A percentile compares a stretch with the other conserved stretches of the same genome.
Conservation (phyloP, 1,284 basidiomycete species). For the Trichosporon ovoides region DNA sequence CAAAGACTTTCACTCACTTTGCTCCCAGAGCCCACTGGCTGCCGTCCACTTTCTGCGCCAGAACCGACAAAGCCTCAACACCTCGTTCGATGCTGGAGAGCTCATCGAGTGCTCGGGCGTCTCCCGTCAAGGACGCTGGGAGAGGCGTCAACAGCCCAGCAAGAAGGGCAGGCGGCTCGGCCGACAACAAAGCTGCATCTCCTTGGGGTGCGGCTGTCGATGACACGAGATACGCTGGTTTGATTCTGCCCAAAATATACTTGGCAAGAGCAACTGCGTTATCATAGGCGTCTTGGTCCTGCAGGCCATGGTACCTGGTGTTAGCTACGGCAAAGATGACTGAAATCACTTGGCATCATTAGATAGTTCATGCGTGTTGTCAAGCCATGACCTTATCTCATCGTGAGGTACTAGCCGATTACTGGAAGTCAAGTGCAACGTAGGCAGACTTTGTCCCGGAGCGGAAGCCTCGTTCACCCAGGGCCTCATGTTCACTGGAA, state of each 20-base stretch:
- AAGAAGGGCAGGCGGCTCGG: conserved; percentile 32
- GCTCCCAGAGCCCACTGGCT: conserved; percentile 35
- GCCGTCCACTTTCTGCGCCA: conserved; percentile 11
- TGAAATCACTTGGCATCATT: not conserved
- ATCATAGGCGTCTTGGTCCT: conserved; percentile 36
- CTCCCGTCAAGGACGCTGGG: conserved; percentile 40
- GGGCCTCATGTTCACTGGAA: conserved; percentile 27
- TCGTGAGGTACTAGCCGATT: conserved; percentile 29
- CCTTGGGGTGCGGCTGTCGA: not conserved
- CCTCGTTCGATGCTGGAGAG: conserved; percentile 25
- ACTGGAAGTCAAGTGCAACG: conserved; percentile 30
- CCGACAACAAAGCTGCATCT: conserved; percentile 22
- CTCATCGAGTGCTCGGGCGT: conserved; percentile 25
- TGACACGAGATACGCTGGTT: conserved; percentile 32
- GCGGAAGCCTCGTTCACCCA: conserved; percentile 38
- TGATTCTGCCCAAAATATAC: conserved; percentile 29
- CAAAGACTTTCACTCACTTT: conserved; percentile 22
- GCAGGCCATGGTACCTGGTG: conserved; percentile 34
- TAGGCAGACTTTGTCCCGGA: conserved; percentile 31
- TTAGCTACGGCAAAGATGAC: not conserved
- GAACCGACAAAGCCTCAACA: conserved; percentile 28
- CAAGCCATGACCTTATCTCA: conserved; percentile 39
- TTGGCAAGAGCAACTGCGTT: conserved; percentile 36
- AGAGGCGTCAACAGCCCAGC: conserved; percentile 41
- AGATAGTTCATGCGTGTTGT: conserved; percentile 18